Base-by-base conservation (phyloP, 2,329 filamentous ascomycete genomes). In the Cercospora sp. region DNA sequence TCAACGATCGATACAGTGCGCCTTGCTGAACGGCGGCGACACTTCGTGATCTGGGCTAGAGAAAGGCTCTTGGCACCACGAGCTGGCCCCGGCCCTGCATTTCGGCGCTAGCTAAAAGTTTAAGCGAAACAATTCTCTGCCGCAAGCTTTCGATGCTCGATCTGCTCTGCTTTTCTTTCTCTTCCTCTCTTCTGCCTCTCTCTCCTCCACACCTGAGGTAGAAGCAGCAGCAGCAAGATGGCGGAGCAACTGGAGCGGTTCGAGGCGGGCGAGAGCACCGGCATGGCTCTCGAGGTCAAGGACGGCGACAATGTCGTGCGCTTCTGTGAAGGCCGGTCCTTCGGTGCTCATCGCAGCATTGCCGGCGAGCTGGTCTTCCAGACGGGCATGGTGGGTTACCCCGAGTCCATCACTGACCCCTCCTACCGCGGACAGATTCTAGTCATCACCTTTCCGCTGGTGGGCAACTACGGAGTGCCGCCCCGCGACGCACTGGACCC, bases 331-430 rank as follows among this genome's bases (percentile, higher is more conserved):
- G 95, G 95, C 75, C 93, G 92, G 85, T 97, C 93, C 87, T 99
- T 99, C 80, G 95, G 95, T 82, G 94, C 94, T 72, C 87, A 92
- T 78, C 97, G 94, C 87, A 97, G 92, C 84, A 89, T 96, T 77
- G 91, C 94, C 73, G 95, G 95, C 81, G 95, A 99, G 86, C 86
- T 99, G 80, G 95, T 99, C 82, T 99, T 99, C 85, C 94, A 98
- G 87, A 99, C 95, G 67, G 95, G 95, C 82, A 97, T 98, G 94
- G 95, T 98, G 75, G 95, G 95, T 78, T 99, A 99, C 80, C 94
- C 95, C 51, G 95, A 99, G 85, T 96, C 91, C 59, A 86, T 95
- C 75, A 94, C 92, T 69, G 92, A 95, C 79, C 92, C 92, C 73
- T 94, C 92, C 61, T 94, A 95, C 82, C 90, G 91, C 61, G 92